These are phyloP conservation scores for Trichoderma erinaceum DNA, from an alignment of 495 filamentous ascomycete species.

Conservation along the genomic window DNA sequence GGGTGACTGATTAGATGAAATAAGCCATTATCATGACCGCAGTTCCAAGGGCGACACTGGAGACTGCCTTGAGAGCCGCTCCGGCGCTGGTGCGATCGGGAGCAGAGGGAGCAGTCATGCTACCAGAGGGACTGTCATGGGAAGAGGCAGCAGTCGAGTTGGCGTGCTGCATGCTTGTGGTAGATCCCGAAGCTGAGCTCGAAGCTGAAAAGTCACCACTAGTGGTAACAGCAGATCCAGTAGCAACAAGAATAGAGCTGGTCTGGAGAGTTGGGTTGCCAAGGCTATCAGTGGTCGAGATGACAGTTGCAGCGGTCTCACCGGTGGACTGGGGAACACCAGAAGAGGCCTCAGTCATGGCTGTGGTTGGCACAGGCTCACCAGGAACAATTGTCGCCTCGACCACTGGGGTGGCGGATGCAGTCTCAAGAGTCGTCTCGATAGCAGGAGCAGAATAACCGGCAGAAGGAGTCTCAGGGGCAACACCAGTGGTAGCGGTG, in stretches of 20 bases:
- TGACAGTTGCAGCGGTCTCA: background rate
- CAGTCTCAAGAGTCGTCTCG: background rate
- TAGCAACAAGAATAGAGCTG: background rate
- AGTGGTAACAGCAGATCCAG: background rate
- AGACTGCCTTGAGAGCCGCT: background rate
- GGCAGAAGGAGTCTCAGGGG: slow-evolving; percentile 1
- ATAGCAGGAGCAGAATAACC: background rate
- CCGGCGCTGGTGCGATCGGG: slow-evolving; percentile 11
- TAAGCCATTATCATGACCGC: background rate
- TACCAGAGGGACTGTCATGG: background rate
- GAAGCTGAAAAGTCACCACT: background rate
- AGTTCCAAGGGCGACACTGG: background rate
- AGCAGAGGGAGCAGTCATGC: background rate
- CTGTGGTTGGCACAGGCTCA: background rate
- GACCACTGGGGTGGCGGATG: background rate
- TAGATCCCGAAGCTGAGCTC: background rate
- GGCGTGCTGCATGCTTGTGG: background rate
- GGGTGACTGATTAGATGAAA: background rate
- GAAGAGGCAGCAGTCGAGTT: background rate
- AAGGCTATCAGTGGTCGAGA: background rate
- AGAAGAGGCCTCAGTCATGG: background rate
- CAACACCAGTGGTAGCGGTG: background rate
- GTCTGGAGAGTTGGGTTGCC: slow-evolving; percentile 6
- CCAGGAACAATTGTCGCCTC: background rate
- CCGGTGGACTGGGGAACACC: background rate